Percentiles rank a stretch among this genome's conserved stretches.
These are phyloP conservation scores for Termitomyces sp. DNA, from an alignment of 768 basidiomycete species.

Conservation along the genomic window DNA sequence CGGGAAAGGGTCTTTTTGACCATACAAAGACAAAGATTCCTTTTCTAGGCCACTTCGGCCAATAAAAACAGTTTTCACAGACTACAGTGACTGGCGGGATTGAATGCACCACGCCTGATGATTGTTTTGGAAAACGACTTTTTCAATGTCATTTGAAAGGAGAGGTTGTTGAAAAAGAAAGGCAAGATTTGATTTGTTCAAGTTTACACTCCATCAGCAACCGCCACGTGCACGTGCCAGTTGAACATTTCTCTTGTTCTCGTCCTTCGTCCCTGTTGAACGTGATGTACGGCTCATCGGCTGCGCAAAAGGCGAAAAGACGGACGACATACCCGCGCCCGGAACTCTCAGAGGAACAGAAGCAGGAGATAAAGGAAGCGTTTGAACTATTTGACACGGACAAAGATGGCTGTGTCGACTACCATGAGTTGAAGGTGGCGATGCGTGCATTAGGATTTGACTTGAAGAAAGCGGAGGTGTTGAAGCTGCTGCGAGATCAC, in stretches of 20 bases:
- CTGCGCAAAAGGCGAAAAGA: slow-evolving; percentile 69
- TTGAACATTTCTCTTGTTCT: not conserved
- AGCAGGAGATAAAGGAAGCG: slow-evolving; percentile 96
- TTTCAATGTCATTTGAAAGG: not conserved
- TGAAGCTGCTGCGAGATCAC: slow-evolving; percentile 89
- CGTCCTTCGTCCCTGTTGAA: not conserved
- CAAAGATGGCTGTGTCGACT: slow-evolving; percentile 94
- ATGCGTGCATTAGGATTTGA: slow-evolving; percentile 98
- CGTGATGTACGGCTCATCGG: slow-evolving; percentile 59
- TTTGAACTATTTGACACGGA: slow-evolving; percentile 99
- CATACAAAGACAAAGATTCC: not conserved
- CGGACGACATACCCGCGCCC: slow-evolving; percentile 70
- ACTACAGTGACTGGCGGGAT: not conserved
- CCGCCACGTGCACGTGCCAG: slow-evolving; percentile 6
- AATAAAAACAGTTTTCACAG: not conserved
- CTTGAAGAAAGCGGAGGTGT: slow-evolving; percentile 95
- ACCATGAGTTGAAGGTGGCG: slow-evolving; percentile 98
- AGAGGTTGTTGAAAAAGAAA: too few species aligned
- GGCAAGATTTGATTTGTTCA: not conserved
- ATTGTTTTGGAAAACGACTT: not conserved
- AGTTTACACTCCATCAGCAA: not conserved
- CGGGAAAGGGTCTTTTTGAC: too few species aligned
- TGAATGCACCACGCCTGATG: not conserved
- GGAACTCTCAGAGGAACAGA: slow-evolving; percentile 83
- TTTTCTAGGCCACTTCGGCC: not conserved